Percentiles rank a stretch among this genome's conserved stretches.
Conservation (phyloP, 2,329 filamentous ascomycete species). For the Botrytis pseudocinerea region DNA sequence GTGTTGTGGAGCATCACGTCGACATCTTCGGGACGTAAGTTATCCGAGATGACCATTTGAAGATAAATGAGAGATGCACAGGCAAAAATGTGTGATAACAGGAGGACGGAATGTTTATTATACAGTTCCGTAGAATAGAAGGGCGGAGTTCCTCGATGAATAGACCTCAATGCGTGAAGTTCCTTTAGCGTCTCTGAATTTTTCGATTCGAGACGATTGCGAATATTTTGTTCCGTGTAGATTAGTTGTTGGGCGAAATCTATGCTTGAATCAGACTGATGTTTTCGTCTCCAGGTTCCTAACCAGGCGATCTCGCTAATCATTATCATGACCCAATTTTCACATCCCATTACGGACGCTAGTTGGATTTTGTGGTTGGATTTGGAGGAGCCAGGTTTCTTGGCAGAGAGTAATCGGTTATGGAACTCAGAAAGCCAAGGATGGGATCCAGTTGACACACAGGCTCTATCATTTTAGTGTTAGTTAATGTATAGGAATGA, state of each 20-base stretch:
- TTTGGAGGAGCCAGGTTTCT: neutral
- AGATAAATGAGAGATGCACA: constrained; percentile 30
- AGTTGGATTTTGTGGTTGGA: constrained; percentile 43
- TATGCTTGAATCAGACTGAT: constrained; percentile 45
- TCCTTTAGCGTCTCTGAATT: constrained; percentile 8
- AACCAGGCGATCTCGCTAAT: constrained; percentile 55
- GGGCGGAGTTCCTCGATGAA: neutral
- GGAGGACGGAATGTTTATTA: constrained; percentile 18
- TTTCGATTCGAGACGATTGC: neutral
- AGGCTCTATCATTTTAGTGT: constrained; percentile 41
- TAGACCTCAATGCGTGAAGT: constrained; percentile 1
- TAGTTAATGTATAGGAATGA: neutral
- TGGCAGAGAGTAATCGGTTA: constrained; percentile 6
- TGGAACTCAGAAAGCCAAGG: constrained; percentile 45
- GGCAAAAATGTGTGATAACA: constrained; percentile 30
- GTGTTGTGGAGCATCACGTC: constrained; percentile 18
- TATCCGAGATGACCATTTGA: constrained; percentile 18
- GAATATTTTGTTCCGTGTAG: constrained; percentile 6
- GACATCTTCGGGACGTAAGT: constrained; percentile 3
- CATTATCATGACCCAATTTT: constrained; percentile 56
- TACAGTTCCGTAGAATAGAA: constrained; percentile 12
- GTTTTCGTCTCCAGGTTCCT: constrained; percentile 56
- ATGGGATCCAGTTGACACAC: constrained; percentile 44
- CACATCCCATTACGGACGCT: constrained; percentile 53
- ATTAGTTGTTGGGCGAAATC: constrained; percentile 10